Evolutionary conservation across 257 asterid genomes (phyloP).

Genomic region (Solanum appendiculatum): DNA sequence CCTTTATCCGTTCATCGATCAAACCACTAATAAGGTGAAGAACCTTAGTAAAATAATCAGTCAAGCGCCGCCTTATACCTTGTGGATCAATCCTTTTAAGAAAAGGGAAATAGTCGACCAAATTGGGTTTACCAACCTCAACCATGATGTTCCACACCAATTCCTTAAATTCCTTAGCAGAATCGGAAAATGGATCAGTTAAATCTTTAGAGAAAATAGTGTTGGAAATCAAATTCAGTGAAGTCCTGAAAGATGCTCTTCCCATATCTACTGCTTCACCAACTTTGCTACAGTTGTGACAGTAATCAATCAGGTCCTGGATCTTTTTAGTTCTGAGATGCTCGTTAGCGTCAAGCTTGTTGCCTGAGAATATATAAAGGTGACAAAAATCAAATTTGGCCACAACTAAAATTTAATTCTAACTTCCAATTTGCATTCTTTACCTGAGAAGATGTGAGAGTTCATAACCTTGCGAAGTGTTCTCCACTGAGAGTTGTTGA

Average conservation of each 20-base stretch:
- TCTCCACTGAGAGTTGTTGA: constrained; percentile 41
- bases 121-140: constrained; percentile 22
- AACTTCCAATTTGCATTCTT: background rate
- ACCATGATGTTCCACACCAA: constrained; percentile 27
- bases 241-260: constrained; percentile 14
- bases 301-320: constrained; percentile 17
- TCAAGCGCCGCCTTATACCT: constrained; percentile 18
- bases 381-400: background rate
- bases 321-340: constrained; percentile 48
- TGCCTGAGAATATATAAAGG: background rate
- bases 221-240: constrained; percentile 36
- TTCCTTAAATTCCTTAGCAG: constrained; percentile 45
- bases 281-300: constrained; percentile 11
- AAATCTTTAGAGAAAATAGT: constrained; percentile 51
- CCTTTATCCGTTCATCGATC: constrained; percentile 27
- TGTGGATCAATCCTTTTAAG: constrained; percentile 35
- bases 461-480: constrained; percentile 52
- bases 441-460: constrained; percentile 49
- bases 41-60: constrained; percentile 18
- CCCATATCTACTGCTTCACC: constrained; percentile 28
- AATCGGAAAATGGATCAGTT: constrained; percentile 28
- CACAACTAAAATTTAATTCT: background rate
- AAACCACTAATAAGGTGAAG: constrained; percentile 25
- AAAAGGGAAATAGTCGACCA: constrained; percentile 43
- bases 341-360: constrained; percentile 57